These are phyloP conservation scores for Fusarium scirpi DNA, from an alignment of 2,329 filamentous ascomycete genomes.

Conservation along the genomic window DNA sequence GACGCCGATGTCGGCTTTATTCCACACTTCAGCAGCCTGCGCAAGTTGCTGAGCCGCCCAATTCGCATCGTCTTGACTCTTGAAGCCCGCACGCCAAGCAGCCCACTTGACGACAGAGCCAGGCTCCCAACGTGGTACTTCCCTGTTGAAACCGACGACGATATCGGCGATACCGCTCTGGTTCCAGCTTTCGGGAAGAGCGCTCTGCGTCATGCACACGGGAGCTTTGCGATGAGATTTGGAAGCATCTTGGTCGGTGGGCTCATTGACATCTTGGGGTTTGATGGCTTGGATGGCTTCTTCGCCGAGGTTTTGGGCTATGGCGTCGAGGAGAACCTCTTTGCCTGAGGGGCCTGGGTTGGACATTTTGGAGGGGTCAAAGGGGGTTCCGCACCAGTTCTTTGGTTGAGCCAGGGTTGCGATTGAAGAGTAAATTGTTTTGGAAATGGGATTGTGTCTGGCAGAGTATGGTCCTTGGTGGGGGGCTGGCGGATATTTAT, in stretches of 20 bases:
- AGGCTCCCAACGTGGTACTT: neutral
- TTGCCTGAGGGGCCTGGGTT: neutral
- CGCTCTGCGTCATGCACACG: fast-evolving
- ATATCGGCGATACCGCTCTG: neutral
- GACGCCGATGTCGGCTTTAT: neutral
- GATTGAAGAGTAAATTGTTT: neutral
- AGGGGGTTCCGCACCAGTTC: neutral
- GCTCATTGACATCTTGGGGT: fast-evolving
- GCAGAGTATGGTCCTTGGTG: too few relatives aligned
- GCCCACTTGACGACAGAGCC: neutral
- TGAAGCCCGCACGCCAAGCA: neutral
- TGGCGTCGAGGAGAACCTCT: neutral
- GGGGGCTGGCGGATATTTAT: too few relatives aligned
- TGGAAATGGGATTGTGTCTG: too few relatives aligned
- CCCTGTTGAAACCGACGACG: neutral
- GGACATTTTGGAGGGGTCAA: neutral
- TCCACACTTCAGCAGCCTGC: neutral
- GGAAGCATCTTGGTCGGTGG: neutral
- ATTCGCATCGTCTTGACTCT: neutral
- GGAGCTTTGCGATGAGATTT: neutral
- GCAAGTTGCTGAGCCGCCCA: neutral
- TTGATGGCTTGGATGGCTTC: neutral
- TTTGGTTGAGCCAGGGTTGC: neutral
- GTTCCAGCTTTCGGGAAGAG: neutral
- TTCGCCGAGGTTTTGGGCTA: neutral